Percentiles rank a stretch among this genome's conserved stretches.
Evolutionary conservation across 345 rosid genomes (phyloP).

Genomic region (Brassica juncea): DNA sequence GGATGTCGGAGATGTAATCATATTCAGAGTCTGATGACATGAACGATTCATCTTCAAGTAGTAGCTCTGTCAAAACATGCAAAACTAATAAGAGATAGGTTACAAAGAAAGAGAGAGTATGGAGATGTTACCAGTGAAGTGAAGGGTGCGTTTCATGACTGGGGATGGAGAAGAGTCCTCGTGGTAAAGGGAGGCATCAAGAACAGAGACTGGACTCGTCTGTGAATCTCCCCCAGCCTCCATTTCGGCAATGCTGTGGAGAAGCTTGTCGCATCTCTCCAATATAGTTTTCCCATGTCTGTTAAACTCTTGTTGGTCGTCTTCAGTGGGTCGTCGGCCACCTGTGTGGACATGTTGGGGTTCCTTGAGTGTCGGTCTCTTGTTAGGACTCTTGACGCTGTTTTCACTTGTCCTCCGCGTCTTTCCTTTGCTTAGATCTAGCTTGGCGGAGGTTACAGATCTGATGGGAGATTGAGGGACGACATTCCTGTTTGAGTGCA

Average conservation of each 20-base stretch:
- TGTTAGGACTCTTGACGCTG: conserved; percentile 51
- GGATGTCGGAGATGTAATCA: conserved; percentile 67
- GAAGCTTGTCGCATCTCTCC: conserved; percentile 91
- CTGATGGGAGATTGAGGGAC: conserved; percentile 37
- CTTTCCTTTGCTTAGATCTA: background rate
- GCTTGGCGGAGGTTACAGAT: conserved; percentile 39
- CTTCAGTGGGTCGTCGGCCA: conserved; percentile 38
- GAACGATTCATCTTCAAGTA: conserved; percentile 60
- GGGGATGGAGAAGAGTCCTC: conserved; percentile 88
- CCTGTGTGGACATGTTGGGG: conserved; percentile 38
- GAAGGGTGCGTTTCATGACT: conserved; percentile 75
- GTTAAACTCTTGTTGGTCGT: conserved; percentile 38
- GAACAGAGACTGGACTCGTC: conserved; percentile 96
- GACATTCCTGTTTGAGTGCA: conserved; percentile 60
- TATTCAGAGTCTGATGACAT: conserved; percentile 55
- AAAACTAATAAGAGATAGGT: background rate
- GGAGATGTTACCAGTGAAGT: conserved; percentile 27
- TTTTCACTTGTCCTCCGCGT: conserved; percentile 35
- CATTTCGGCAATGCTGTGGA: conserved; percentile 87
- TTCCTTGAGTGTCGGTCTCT: conserved; percentile 49
- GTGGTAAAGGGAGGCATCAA: conserved; percentile 77
- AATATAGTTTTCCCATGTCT: conserved; percentile 64
- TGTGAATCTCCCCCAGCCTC: conserved; percentile 55
- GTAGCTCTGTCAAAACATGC: conserved; percentile 45
- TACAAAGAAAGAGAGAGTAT: background rate